phyloP scores from a whole-genome alignment of 148 eudicot species.

The Chenopodium berlandieri region DNA sequence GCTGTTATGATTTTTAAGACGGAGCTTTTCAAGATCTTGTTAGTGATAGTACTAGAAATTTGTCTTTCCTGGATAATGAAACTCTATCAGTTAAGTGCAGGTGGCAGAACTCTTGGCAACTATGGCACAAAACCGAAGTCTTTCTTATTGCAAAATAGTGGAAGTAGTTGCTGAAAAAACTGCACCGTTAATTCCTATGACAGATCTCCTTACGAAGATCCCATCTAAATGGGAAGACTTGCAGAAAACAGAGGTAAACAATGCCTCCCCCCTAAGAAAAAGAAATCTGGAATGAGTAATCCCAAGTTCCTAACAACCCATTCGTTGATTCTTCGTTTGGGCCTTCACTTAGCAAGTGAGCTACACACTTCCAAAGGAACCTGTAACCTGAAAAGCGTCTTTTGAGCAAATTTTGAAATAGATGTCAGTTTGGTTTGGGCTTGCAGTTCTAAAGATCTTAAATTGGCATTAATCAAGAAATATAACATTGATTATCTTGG shows the following conservation, averaged over 20 bases:
- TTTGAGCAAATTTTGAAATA: not conserved
- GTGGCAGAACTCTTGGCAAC: conserved; percentile 86
- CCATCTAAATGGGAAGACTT: conserved; percentile 57
- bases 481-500: not conserved
- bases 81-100: conserved; percentile 39
- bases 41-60: not conserved
- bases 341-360: not conserved
- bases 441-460: not conserved
- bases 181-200: conserved; percentile 74
- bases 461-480: not conserved
- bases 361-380: not conserved
- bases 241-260: conserved; percentile 43
- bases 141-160: conserved; percentile 77
- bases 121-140: conserved; percentile 65
- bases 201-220: conserved; percentile 62
- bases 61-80: not conserved
- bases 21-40: not conserved
- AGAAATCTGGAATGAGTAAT: not conserved
- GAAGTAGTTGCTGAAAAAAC: conserved; percentile 92
- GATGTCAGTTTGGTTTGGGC: not conserved
- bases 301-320: not conserved
- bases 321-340: not conserved
- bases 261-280: not conserved
- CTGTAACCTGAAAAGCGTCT: not conserved
- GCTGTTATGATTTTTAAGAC: not conserved